These are phyloP conservation scores for Spizellomyces punctatus DNA, from an alignment of 192 early-diverging fungal species.

Conservation along the genomic window DNA sequence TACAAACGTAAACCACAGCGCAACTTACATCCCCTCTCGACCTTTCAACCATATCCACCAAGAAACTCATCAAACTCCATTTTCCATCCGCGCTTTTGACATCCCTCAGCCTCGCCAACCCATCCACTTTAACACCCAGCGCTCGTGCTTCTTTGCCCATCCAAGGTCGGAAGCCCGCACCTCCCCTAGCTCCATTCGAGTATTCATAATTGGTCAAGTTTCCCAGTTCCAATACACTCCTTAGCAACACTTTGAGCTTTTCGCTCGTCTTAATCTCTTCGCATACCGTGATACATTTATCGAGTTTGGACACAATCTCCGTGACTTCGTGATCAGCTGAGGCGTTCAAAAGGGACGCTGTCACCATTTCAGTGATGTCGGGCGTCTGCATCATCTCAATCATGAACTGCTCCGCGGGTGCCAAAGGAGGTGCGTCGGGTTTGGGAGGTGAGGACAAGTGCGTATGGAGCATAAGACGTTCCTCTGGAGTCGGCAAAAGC, in stretches of 20 bases:
- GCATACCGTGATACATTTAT: slow-evolving; percentile 33
- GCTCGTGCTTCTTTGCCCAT: slow-evolving; percentile 59
- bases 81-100: slow-evolving; percentile 62
- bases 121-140: slow-evolving; percentile 60
- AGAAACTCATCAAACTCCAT: slow-evolving; percentile 57
- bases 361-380: slow-evolving; percentile 42
- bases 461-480: slow-evolving; percentile 33
- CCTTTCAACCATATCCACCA: slow-evolving; percentile 55
- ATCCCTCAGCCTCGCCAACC: slow-evolving; percentile 53
- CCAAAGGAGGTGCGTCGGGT: slow-evolving; percentile 45
- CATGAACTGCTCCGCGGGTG: slow-evolving; percentile 57
- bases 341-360: slow-evolving; percentile 39
- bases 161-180: slow-evolving; percentile 51
- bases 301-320: slow-evolving; percentile 39
- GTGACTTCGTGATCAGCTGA: slow-evolving; percentile 39
- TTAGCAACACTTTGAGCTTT: slow-evolving; percentile 49
- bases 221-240: slow-evolving; percentile 49
- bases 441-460: slow-evolving; percentile 8
- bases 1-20: slow-evolving; percentile 4
- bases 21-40: slow-evolving; percentile 36
- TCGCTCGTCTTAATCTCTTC: slow-evolving; percentile 39
- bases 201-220: slow-evolving; percentile 61
- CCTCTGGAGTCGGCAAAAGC: slow-evolving; percentile 52
- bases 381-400: slow-evolving; percentile 41
- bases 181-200: background rate